phyloP scores from a whole-genome alignment of 2,329 filamentous ascomycete species.

The Tolypocladium capitatum region DNA sequence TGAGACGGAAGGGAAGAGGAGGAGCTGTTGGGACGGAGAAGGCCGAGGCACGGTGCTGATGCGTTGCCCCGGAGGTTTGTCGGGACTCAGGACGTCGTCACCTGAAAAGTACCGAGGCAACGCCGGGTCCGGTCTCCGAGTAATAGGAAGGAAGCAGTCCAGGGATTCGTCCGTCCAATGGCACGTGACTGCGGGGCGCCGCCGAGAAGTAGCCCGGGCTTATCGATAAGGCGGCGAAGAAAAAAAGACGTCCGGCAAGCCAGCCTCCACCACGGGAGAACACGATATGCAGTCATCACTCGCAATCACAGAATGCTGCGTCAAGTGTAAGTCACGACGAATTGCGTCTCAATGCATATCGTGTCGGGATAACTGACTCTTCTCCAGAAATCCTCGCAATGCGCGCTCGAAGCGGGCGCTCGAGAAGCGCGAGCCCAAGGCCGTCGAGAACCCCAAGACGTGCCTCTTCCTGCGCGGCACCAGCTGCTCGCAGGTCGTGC shows the following conservation, averaged over 20 bases:
- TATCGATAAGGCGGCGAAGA: slow-evolving; percentile 22
- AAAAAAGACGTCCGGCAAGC: slow-evolving; percentile 3
- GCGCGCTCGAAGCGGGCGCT: slow-evolving; percentile 91
- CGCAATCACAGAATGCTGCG: slow-evolving; percentile 28
- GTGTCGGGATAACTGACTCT: neutral
- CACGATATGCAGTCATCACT: neutral
- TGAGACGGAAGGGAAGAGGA: neutral
- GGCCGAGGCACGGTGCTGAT: neutral
- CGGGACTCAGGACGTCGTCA: slow-evolving; percentile 7
- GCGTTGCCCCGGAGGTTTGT: slow-evolving; percentile 3
- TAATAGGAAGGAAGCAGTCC: neutral
- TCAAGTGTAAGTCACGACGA: slow-evolving; percentile 27
- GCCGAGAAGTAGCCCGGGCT: slow-evolving; percentile 1
- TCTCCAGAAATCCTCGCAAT: slow-evolving; percentile 43
- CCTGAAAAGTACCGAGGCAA: slow-evolving; percentile 9
- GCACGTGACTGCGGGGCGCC: slow-evolving; percentile 24
- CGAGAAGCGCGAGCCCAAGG: slow-evolving; percentile 83
- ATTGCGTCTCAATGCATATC: neutral
- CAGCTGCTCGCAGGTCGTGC: slow-evolving; percentile 67
- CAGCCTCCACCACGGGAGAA: neutral
- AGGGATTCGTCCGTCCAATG: neutral
- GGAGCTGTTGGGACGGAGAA: slow-evolving; percentile 1
- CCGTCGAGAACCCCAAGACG: slow-evolving; percentile 78
- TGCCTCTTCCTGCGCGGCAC: slow-evolving; percentile 83
- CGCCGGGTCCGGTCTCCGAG: slow-evolving; percentile 4